phyloP scores from a whole-genome alignment of 306 rosid species.

The Fragaria ananassa region DNA sequence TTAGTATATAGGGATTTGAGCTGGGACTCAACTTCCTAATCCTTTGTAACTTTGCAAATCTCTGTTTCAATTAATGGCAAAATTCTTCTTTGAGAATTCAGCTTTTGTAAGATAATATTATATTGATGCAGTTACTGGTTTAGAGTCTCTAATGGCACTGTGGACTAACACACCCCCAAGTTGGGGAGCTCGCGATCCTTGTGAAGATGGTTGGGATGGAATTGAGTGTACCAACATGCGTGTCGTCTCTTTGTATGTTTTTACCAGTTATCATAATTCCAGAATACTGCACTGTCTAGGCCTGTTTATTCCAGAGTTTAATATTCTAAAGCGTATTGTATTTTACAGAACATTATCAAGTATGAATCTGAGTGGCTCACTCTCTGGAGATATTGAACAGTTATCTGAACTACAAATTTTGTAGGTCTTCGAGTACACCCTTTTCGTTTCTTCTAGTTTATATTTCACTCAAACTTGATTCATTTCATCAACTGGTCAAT shows the following conservation, averaged over 20 bases:
- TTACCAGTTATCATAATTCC: neutral
- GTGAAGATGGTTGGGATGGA: slow-evolving; percentile 43
- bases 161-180: slow-evolving; percentile 36
- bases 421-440: slow-evolving; percentile 35
- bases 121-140: slow-evolving; percentile 28
- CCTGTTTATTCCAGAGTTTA: neutral
- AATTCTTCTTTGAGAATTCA: neutral
- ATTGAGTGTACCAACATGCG: slow-evolving; percentile 36
- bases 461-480: neutral
- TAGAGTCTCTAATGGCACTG: slow-evolving; percentile 28
- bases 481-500: neutral
- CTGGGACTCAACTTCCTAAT: neutral
- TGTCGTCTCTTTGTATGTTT: slow-evolving; percentile 45
- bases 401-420: slow-evolving; percentile 44
- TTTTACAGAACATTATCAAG: slow-evolving; percentile 47
- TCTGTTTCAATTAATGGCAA: neutral
- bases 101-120: neutral
- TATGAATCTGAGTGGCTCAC: slow-evolving; percentile 43
- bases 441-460: neutral
- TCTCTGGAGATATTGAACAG: slow-evolving; percentile 45
- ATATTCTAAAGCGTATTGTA: neutral
- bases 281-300: neutral
- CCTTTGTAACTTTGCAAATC: neutral
- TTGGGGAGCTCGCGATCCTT: slow-evolving; percentile 46
- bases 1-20: neutral